Conservation (phyloP, 2,329 filamentous ascomycete genomes). For the Ophiostoma perfectum region DNA sequence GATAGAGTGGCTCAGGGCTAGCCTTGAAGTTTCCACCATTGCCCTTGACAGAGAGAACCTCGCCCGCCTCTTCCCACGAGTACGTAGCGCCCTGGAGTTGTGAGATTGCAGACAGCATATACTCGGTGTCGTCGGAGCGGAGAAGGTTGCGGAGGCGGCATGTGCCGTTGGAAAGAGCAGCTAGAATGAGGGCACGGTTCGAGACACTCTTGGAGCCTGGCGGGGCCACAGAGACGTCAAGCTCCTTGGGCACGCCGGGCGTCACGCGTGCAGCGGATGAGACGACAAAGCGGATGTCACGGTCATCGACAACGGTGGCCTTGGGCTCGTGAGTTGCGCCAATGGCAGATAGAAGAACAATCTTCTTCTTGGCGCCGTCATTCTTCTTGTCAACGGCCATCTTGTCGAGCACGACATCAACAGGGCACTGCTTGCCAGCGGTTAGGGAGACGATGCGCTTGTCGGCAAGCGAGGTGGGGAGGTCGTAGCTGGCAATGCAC, state of each 20-base stretch:
- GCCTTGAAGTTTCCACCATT: slow-evolving; percentile 82
- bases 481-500: slow-evolving; percentile 87
- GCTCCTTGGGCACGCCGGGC: slow-evolving; percentile 61
- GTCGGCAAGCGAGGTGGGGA: slow-evolving; percentile 81
- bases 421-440: slow-evolving; percentile 79
- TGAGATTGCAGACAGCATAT: slow-evolving; percentile 89
- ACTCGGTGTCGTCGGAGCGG: slow-evolving; percentile 94
- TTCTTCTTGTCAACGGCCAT: slow-evolving; percentile 99
- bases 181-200: slow-evolving; percentile 89
- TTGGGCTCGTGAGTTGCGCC: slow-evolving; percentile 81
- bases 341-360: slow-evolving; percentile 86
- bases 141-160: slow-evolving; percentile 88
- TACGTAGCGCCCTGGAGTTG: slow-evolving; percentile 82
- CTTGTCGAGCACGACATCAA: slow-evolving; percentile 78
- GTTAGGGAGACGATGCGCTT: slow-evolving; percentile 75
- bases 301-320: slow-evolving; percentile 84
- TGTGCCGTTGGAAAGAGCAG: slow-evolving; percentile 77
- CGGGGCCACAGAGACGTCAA: slow-evolving; percentile 69
- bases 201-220: slow-evolving; percentile 98
- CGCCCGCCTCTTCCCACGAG: slow-evolving; percentile 91
- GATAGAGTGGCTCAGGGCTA: slow-evolving; percentile 71
- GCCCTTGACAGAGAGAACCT: slow-evolving; percentile 80
- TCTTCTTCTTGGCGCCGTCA: slow-evolving; percentile 88
- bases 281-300: slow-evolving; percentile 74
- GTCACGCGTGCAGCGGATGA: slow-evolving; percentile 71